A percentile compares a stretch with the other conserved stretches of the same genome.
Evolutionary conservation across 768 basidiomycete genomes (phyloP).

Genomic region (Suillus bovinus): DNA sequence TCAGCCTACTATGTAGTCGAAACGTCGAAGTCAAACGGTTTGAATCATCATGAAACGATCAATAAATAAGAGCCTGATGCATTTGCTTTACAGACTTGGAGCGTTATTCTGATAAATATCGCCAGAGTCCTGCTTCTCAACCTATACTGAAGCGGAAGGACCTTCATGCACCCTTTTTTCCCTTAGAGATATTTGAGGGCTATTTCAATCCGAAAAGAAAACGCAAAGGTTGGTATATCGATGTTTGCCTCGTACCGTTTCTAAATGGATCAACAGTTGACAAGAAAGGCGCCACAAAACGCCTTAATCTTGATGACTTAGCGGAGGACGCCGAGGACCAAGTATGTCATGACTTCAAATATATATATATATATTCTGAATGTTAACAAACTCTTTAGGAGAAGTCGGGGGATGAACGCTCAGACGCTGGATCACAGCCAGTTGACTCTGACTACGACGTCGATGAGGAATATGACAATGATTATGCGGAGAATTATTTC

Average conservation of each 20-base stretch:
- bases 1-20: constrained; percentile 80
- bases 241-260: neutral
- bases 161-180: constrained; percentile 77
- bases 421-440: constrained; percentile 65
- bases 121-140: constrained; percentile 56
- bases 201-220: constrained; percentile 79
- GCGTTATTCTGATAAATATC: constrained; percentile 84
- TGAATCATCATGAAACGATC: constrained; percentile 11
- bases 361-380: too few species aligned
- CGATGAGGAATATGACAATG: constrained; percentile 90
- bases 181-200: constrained; percentile 69
- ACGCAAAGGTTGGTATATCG: constrained; percentile 43
- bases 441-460: constrained; percentile 79
- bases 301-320: constrained; percentile 67
- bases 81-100: constrained; percentile 54
- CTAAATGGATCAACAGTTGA: constrained; percentile 17
- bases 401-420: constrained; percentile 70
- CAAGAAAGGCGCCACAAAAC: constrained; percentile 39
- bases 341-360: constrained; percentile 30
- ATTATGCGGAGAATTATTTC: constrained; percentile 90
- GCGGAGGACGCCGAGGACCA: constrained; percentile 64
- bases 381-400: constrained; percentile 40
- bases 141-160: constrained; percentile 71
- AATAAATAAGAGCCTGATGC: neutral
- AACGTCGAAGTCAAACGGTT: constrained; percentile 62